These are phyloP conservation scores for Arachis monticola DNA, from an alignment of 331 rosid genomes.

Conservation along the genomic window DNA sequence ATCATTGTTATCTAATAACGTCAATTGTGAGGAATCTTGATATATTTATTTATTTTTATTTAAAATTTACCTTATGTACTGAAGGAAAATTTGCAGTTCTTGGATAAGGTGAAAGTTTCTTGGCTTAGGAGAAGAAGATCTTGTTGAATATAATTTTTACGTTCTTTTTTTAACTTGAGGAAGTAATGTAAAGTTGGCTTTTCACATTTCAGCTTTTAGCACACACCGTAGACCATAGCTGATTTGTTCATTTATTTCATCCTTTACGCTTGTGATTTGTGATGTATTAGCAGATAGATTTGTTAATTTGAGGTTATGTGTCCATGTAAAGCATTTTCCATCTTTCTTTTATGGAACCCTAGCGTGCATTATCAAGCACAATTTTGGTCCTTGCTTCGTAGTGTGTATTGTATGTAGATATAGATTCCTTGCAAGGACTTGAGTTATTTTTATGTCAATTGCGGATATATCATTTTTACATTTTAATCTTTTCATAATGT, in stretches of 20 bases:
- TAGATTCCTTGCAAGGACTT: not conserved
- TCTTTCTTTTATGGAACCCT: not conserved
- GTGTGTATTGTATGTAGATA: not conserved
- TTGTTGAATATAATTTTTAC: not conserved
- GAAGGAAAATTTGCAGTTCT: not conserved
- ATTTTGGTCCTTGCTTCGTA: constrained; percentile 21
- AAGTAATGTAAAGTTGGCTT: constrained; percentile 3
- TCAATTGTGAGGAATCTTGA: not conserved
- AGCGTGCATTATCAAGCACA: constrained; percentile 7
- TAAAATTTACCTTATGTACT: too few species aligned
- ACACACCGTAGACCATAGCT: not conserved
- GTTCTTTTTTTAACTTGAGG: constrained; percentile 16
- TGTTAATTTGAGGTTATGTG: not conserved
- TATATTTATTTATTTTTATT: too few species aligned
- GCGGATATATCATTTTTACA: too few species aligned
- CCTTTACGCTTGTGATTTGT: not conserved
- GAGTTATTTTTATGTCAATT: too few species aligned
- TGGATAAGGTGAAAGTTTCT: not conserved
- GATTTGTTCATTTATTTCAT: constrained; percentile 14
- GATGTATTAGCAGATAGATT: not conserved
- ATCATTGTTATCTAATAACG: not conserved
- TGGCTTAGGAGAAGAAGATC: not conserved
- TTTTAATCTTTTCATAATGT: constrained; percentile 4
- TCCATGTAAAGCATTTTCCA: not conserved
- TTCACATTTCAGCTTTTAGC: not conserved